Conservation (phyloP, 2,329 filamentous ascomycete species). For the Aaosphaeria arxii region DNA sequence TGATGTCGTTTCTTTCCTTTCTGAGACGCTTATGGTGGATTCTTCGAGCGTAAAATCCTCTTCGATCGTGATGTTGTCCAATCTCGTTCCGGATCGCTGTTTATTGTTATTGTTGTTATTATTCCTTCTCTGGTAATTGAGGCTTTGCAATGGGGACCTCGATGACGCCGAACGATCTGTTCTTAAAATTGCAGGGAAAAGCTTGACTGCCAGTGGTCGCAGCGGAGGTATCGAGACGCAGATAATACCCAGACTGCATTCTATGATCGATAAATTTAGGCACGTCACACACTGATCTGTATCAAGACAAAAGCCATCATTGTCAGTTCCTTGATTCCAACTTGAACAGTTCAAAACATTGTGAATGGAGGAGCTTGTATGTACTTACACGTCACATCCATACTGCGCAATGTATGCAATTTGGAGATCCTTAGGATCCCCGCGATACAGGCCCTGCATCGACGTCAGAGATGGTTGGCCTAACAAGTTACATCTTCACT, state of each 20-base stretch:
- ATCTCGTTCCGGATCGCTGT: not conserved
- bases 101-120: not conserved
- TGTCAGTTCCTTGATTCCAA: not conserved
- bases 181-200: constrained; percentile 16
- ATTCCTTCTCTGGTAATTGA: not conserved
- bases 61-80: not conserved
- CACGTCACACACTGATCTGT: constrained; percentile 17
- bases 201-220: constrained; percentile 15
- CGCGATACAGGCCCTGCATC: constrained; percentile 19
- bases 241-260: constrained; percentile 27
- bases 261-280: constrained; percentile 23
- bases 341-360: not conserved
- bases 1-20: not conserved
- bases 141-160: constrained; percentile 4
- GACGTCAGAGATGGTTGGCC: constrained; percentile 2
- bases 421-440: constrained; percentile 19
- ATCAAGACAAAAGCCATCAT: not conserved
- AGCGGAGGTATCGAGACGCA: constrained; percentile 25
- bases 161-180: constrained; percentile 1
- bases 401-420: constrained; percentile 12
- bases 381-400: constrained; percentile 24
- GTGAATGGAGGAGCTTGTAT: not conserved
- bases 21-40: not conserved
- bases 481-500: not conserved
- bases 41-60: not conserved